These are phyloP conservation scores for Zygosaccharomyces kombuchaensis DNA, from an alignment of 805 yeast genomes.

Conservation along the genomic window DNA sequence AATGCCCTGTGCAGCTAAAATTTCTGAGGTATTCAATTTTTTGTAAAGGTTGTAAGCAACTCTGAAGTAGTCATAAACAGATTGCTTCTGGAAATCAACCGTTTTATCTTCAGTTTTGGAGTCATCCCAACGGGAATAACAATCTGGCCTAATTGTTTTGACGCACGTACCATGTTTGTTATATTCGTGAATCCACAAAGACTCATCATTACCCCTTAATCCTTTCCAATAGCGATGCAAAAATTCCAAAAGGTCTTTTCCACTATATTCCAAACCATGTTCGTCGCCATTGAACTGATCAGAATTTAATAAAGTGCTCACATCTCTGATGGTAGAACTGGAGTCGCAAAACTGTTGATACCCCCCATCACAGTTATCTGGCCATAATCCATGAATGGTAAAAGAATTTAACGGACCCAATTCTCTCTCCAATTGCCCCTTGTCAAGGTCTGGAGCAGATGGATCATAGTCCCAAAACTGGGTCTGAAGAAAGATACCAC, in stretches of 20 bases:
- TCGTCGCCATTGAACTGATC: slow-evolving; percentile 21
- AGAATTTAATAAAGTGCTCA: slow-evolving; percentile 41
- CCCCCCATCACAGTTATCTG: slow-evolving; percentile 80
- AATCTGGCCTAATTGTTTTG: slow-evolving; percentile 67
- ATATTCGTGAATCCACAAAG: slow-evolving; percentile 85
- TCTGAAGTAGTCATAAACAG: slow-evolving; percentile 67
- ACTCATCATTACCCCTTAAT: slow-evolving; percentile 59
- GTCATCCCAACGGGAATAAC: slow-evolving; percentile 48
- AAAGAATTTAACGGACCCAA: slow-evolving; percentile 66
- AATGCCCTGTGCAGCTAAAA: slow-evolving; percentile 65
- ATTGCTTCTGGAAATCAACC: slow-evolving; percentile 22
- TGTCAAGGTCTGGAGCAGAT: slow-evolving; percentile 33
- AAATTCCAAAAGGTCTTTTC: slow-evolving; percentile 48
- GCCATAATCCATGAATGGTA: slow-evolving; percentile 87
- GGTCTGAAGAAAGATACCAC: slow-evolving; percentile 77
- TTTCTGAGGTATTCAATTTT: slow-evolving; percentile 60
- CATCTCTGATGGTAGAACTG: slow-evolving; percentile 50
- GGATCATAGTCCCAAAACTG: slow-evolving; percentile 92
- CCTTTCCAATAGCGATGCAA: slow-evolving; percentile 72
- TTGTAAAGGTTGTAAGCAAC: slow-evolving; percentile 55
- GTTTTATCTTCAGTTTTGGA: slow-evolving; percentile 4
- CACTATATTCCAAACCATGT: slow-evolving; percentile 35
- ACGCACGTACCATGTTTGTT: slow-evolving; percentile 94
- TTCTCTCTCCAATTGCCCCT: slow-evolving; percentile 26
- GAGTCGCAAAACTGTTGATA: slow-evolving; percentile 75